A percentile compares a stretch with the other conserved stretches of the same genome.
Evolutionary conservation across 371 early-diverging fungal genomes (phyloP).

Genomic region (Mucor plumbeus): DNA sequence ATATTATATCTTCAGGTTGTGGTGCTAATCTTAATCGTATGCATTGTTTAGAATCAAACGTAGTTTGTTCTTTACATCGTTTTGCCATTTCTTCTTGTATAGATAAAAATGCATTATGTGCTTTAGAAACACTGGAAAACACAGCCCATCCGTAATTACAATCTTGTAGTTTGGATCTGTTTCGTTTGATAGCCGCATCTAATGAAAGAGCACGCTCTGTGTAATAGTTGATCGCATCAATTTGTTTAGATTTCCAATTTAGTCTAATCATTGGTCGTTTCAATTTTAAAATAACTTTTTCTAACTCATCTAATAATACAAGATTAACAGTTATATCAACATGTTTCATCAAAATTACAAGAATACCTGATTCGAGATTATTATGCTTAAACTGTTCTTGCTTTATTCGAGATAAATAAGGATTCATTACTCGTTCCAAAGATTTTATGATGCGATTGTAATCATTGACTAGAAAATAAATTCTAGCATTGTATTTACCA

Average conservation of each 20-base stretch:
- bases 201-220: constrained; percentile 63
- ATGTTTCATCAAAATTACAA: background rate
- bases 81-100: background rate
- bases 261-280: constrained; percentile 6
- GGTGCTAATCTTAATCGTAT: constrained; percentile 57
- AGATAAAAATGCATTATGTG: constrained; percentile 50
- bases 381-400: background rate
- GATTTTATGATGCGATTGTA: constrained; percentile 10
- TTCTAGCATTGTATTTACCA: constrained; percentile 17
- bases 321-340: background rate
- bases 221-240: constrained; percentile 79
- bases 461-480: constrained; percentile 5
- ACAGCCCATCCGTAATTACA: constrained; percentile 75
- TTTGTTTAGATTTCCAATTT: constrained; percentile 43
- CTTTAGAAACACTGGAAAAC: constrained; percentile 53
- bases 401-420: background rate
- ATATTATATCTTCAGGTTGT: constrained; percentile 76
- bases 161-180: constrained; percentile 43
- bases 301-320: background rate
- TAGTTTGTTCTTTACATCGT: background rate
- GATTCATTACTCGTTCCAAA: constrained; percentile 4
- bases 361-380: background rate
- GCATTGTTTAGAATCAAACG: background rate
- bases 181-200: constrained; percentile 66
- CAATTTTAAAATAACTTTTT: background rate